Base-by-base conservation (phyloP, 352 stramenopile species). In the Pythium monospermum region DNA sequence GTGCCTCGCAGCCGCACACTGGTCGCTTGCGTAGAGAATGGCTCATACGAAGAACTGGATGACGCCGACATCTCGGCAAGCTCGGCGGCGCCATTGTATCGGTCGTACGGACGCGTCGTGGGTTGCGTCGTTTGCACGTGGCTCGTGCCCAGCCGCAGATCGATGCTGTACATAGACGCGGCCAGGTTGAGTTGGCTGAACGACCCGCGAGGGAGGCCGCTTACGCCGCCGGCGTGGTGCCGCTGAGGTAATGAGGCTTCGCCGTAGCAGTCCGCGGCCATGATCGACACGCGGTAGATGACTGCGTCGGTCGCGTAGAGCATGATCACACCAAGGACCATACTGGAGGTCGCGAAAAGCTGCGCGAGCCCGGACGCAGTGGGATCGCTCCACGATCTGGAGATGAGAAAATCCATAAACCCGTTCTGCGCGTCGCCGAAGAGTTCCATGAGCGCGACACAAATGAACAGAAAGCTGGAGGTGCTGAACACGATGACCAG, bases 401-500 rank as follows among this genome's bases (percentile, higher is more conserved):
- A 11, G 2, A 26, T 37, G 2, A 66, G 26, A 0, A 47, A 38
- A 6, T 26, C 25, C 1, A 28, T 36, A 30, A 57, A 66, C 3
- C 32, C 47, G 19, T 10, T 19, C 13, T 66, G 50, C 5, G 46
- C 6, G 40, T 49, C 39, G 7, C 13, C 39, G 11, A 55, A 37
- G 8, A 66, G 19, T 5, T 61, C 51, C 10, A 37, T 47, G 19
- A 60, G 51, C 22, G 58, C 51, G 6, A 38, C 25, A 28, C 31
- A 38, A 33, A 66, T n/a, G 35, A 66, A 66, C 18, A 66, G 26
- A 36, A 61, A 60, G 47, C 39, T 61, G 12, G 58, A 57, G 6
- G 47, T 57, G n/a, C 46, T 54, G 35, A 66, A 57, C n/a, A 66
- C n/a, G n/a, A 66, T 31, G 25, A 61, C 46, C n/a, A 66, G 51